These are phyloP conservation scores for Phyllostachys edulis DNA, from an alignment of 176 grass and related monocot species.

Conservation along the genomic window DNA sequence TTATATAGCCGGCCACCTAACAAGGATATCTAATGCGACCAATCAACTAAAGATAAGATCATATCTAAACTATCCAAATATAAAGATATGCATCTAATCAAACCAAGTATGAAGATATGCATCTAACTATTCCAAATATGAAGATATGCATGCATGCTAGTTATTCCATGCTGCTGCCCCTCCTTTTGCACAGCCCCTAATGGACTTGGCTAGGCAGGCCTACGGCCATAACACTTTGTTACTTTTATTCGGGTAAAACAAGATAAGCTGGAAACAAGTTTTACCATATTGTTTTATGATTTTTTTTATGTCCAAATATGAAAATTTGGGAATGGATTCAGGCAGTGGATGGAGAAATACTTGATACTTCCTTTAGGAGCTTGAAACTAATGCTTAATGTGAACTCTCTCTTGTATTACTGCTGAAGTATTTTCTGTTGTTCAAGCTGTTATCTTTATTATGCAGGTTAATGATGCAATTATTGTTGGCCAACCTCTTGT, in stretches of 20 bases:
- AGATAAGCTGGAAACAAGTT: not conserved
- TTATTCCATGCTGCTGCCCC: not conserved
- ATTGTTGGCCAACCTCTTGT: constrained; percentile 79
- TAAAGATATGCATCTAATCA: no score
- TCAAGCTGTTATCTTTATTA: constrained; percentile 18
- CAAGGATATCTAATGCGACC: no score
- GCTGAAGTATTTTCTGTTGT: not conserved
- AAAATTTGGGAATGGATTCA: not conserved
- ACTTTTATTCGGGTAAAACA: constrained; percentile 11
- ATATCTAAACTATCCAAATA: no score
- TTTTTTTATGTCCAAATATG: not conserved
- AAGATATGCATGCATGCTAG: no score
- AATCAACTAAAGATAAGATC: no score
- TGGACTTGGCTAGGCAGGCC: no score
- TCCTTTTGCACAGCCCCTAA: not conserved
- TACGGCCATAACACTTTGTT: not conserved
- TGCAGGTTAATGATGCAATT: constrained; percentile 95
- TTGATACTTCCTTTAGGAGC: no score
- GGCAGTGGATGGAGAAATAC: no score
- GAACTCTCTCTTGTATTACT: constrained; percentile 1
- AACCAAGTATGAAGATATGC: no score
- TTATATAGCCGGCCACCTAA: no score
- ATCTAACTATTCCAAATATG: no score
- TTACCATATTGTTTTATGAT: not conserved
- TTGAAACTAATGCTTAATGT: no score